A percentile compares a stretch with the other conserved stretches of the same genome.
Conservation (phyloP, 805 yeast genomes). For the Ogataea naganishii region DNA sequence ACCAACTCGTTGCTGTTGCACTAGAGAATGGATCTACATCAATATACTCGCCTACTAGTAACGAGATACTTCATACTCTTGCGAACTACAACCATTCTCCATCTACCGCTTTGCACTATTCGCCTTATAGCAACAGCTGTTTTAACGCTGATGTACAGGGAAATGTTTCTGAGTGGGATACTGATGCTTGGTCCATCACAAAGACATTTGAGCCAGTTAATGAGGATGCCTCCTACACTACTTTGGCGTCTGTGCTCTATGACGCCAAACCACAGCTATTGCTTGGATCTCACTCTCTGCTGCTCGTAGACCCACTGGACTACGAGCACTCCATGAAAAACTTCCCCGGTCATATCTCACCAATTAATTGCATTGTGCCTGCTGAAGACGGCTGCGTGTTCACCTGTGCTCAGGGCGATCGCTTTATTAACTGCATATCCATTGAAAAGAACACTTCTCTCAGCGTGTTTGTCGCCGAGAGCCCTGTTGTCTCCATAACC, state of each 20-base stretch:
- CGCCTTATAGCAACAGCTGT: constrained; percentile 30
- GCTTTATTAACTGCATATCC: constrained; percentile 70
- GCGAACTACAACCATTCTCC: constrained; percentile 8
- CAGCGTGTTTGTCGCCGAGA: constrained; percentile 60
- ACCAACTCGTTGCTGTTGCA: constrained; percentile 49
- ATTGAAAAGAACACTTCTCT: constrained; percentile 33
- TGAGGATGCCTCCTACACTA: constrained; percentile 14
- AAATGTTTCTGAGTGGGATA: constrained; percentile 53
- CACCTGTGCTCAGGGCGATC: constrained; percentile 70
- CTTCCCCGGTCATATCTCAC: constrained; percentile 72
- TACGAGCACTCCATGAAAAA: constrained; percentile 33
- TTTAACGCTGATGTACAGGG: constrained; percentile 60
- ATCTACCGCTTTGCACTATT: constrained; percentile 36
- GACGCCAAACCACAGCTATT: constrained; percentile 35
- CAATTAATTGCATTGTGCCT: constrained; percentile 43
- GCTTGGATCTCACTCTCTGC: constrained; percentile 60
- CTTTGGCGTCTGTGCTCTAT: constrained; percentile 12
- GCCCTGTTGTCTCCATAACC: constrained; percentile 43
- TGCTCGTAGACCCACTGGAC: constrained; percentile 35
- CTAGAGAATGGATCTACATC: constrained; percentile 56
- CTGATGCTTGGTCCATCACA: constrained; percentile 31
- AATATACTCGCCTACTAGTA: constrained; percentile 59
- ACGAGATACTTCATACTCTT: constrained; percentile 42
- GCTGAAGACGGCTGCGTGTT: constrained; percentile 39
- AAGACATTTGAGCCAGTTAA: constrained; percentile 32